Evolutionary conservation across 1,139 yeast genomes (phyloP).

Genomic region (Diutina siamensis): DNA sequence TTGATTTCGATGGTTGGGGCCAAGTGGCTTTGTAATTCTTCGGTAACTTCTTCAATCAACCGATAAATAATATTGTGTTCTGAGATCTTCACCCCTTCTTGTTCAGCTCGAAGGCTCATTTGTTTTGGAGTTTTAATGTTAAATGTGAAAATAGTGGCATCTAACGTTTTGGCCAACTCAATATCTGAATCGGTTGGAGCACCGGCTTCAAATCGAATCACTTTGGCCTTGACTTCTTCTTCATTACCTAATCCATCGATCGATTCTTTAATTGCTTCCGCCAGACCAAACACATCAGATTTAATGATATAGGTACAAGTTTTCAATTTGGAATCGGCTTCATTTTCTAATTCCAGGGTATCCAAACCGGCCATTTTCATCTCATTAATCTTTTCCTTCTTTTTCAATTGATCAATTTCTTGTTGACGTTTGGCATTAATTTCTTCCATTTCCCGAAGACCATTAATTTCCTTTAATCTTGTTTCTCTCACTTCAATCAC

Average conservation of each 20-base stretch:
- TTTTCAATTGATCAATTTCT: slow-evolving; percentile 35
- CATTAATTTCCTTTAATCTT: slow-evolving; percentile 45
- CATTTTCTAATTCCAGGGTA: slow-evolving; percentile 27
- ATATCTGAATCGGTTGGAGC: slow-evolving; percentile 75
- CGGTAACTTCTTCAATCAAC: slow-evolving; percentile 74
- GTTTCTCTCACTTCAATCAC: slow-evolving; percentile 55
- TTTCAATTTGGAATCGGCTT: slow-evolving; percentile 25
- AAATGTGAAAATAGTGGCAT: slow-evolving; percentile 68
- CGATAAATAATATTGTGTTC: slow-evolving; percentile 79
- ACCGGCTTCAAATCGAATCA: slow-evolving; percentile 73
- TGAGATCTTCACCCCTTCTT: slow-evolving; percentile 44
- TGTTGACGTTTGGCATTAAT: slow-evolving; percentile 50
- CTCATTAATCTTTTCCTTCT: slow-evolving; percentile 42
- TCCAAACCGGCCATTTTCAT: slow-evolving; percentile 47
- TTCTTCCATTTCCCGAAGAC: slow-evolving; percentile 53
- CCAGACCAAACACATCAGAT: slow-evolving; percentile 76
- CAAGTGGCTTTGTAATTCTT: slow-evolving; percentile 46
- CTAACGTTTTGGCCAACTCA: slow-evolving; percentile 67
- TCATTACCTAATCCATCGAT: slow-evolving; percentile 75
- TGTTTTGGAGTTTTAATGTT: slow-evolving; percentile 63
- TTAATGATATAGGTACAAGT: slow-evolving; percentile 46
- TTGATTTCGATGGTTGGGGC: slow-evolving; percentile 61
- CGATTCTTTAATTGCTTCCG: slow-evolving; percentile 59
- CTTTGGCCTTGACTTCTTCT: slow-evolving; percentile 64
- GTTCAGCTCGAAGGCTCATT: slow-evolving; percentile 48